These are phyloP conservation scores for Warburgia ugandensis DNA, from an alignment of 164 flowering plant species.

Conservation along the genomic window DNA sequence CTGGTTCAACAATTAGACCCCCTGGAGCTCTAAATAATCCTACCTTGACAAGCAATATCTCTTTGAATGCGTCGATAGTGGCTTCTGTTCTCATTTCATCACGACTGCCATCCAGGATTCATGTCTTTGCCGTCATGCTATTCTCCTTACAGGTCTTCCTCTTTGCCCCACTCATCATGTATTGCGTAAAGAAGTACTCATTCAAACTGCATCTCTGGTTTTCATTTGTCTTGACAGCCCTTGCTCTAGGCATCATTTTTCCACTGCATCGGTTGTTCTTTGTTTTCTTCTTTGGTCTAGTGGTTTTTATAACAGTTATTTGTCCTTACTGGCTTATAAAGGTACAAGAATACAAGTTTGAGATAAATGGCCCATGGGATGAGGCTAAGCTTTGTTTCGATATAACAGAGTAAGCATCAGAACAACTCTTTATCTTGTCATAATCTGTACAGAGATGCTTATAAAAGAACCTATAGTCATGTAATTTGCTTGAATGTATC, in stretches of 20 bases:
- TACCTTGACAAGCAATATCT: conserved; percentile 65
- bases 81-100: conserved; percentile 93
- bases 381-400: conserved; percentile 97
- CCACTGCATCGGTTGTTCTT: conserved; percentile 47
- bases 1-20: conserved; percentile 66
- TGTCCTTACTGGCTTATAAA: conserved; percentile 94
- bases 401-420: conserved; percentile 69
- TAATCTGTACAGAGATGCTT: too few species aligned
- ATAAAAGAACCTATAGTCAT: too few species aligned
- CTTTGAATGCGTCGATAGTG: conserved; percentile 81
- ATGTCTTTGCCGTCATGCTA: conserved; percentile 75
- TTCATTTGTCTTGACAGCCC: conserved; percentile 55
- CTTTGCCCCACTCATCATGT: conserved; percentile 78
- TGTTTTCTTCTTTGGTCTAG: conserved; percentile 39
- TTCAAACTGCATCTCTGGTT: conserved; percentile 53
- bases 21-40: conserved; percentile 72
- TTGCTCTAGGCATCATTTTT: conserved; percentile 48
- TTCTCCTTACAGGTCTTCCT: conserved; percentile 92
- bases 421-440: too few species aligned
- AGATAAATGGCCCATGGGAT: conserved; percentile 99
- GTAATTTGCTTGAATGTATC: too few species aligned
- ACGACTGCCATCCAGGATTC: conserved; percentile 81
- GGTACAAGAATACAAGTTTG: conserved; percentile 89
- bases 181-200: conserved; percentile 72
- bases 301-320: conserved; percentile 59